These are phyloP conservation scores for Torrubiella hemipterigena DNA, from an alignment of 2,329 filamentous ascomycete genomes.

Conservation along the genomic window DNA sequence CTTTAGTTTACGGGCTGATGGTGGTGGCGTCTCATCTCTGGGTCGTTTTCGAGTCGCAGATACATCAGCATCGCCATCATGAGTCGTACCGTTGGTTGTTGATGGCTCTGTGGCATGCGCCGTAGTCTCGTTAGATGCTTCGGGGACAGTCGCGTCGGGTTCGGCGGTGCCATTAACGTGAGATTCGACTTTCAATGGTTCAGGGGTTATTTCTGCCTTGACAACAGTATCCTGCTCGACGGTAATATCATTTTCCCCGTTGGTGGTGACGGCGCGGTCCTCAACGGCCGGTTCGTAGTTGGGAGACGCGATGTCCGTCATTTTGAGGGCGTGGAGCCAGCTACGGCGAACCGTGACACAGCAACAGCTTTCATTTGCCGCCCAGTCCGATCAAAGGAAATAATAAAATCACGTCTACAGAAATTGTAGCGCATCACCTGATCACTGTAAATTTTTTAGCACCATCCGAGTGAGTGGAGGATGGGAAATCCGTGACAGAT, in stretches of 20 bases:
- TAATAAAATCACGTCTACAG: constrained; percentile 45
- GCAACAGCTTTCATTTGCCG: no score
- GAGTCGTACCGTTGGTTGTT: constrained; percentile 4
- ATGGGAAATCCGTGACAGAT: no score
- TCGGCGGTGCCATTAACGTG: constrained; percentile 10
- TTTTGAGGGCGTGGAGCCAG: constrained; percentile 35
- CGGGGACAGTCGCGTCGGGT: constrained; percentile 19
- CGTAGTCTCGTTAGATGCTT: constrained; percentile 46
- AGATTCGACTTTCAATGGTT: background rate
- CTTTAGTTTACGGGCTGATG: constrained; percentile 29
- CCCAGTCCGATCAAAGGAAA: no score
- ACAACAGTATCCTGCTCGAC: background rate
- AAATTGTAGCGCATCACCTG: constrained; percentile 32
- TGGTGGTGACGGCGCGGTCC: constrained; percentile 14
- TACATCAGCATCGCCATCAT: constrained; percentile 30
- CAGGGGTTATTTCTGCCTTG: background rate
- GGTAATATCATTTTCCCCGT: constrained; percentile 8
- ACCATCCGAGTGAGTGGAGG: constrained; percentile 45
- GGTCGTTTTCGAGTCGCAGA: constrained; percentile 56
- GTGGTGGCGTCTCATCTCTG: constrained; percentile 30
- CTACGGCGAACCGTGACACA: no score
- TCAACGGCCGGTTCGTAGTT: constrained; percentile 23
- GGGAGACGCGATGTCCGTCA: constrained; percentile 50
- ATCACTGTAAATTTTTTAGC: constrained; percentile 37
- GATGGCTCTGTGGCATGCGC: constrained; percentile 2